Evolutionary conservation across 768 basidiomycete genomes (phyloP), one percentile per base, ranked within the genome.

Genomic region (Mycena maculata): DNA sequence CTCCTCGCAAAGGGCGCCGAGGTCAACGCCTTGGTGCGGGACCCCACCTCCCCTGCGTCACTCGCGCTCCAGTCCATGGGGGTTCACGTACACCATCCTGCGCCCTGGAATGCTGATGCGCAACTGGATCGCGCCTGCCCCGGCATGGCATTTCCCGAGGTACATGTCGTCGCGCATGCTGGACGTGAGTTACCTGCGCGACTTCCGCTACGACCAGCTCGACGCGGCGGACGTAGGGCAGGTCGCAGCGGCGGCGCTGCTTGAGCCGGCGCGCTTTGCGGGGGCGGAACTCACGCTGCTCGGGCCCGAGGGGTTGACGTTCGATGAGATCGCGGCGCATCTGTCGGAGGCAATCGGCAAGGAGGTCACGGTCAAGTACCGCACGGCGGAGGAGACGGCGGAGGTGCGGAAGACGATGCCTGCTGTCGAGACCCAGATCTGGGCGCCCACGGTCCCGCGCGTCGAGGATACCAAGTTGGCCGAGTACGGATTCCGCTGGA

Each of bases 61-160:
- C 50, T 53, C 36, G 45, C 48, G 5, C 58, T 69, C 15, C 9
- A 64, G 28, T 28, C 54, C 25, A 25, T 69, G 28, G 67, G 68
- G 68, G 22, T 61, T 69, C 60, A 38, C 55, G 23, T 69, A 61
- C 55, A 65, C 63, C 18, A 53, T 69, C 47, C 47, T 69, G 47
- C 63, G 68, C 47, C 68, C 68, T 9, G 68, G 59, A n/a, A 61
- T 50, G 63, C 30, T 69, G 15, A 61, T 61, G 54, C 63, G 65
- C 54, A 69, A 69, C 60, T 65, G 41, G 47, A 69, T 69, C 45
- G 63, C 15, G 38, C 10, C 20, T 4, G 47, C 2, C 47, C 25
- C 48, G 4, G 20, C 9, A 27, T 69, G 65, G 47, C 63, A 65
- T 33, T 69, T 56, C 36, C 68, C 63, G 18, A 54, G 65, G 28